Conservation (phyloP, 805 yeast species). For the Maudiozyma turicensis region DNA sequence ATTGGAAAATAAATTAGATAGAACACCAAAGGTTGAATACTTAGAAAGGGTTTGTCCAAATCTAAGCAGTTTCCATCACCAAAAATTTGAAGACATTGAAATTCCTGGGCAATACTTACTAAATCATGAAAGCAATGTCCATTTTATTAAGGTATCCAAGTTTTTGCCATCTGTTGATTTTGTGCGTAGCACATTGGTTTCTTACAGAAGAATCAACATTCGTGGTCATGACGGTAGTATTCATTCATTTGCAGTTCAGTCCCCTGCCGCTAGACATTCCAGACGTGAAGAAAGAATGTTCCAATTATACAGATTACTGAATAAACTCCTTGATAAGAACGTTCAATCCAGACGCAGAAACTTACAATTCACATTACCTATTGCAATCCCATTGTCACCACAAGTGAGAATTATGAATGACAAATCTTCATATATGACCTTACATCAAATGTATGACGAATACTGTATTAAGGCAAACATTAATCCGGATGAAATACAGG, state of each 20-base stretch:
- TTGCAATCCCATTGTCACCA: constrained; percentile 89
- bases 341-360: constrained; percentile 84
- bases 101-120: constrained; percentile 93
- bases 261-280: constrained; percentile 95
- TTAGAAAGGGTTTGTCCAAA: constrained; percentile 91
- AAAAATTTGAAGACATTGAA: constrained; percentile 94
- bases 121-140: constrained; percentile 80
- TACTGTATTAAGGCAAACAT: constrained; percentile 65
- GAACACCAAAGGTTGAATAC: constrained; percentile 69
- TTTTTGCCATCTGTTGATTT: constrained; percentile 83
- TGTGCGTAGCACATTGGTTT: constrained; percentile 81
- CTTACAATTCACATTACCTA: constrained; percentile 76
- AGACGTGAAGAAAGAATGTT: constrained; percentile 92
- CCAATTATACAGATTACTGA: constrained; percentile 84
- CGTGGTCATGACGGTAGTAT: constrained; percentile 89
- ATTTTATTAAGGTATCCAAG: constrained; percentile 86
- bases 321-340: constrained; percentile 65
- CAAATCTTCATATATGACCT: constrained; percentile 54
- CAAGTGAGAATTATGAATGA: constrained; percentile 90
- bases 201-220: constrained; percentile 79
- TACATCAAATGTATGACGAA: constrained; percentile 81
- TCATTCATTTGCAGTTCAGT: constrained; percentile 92
- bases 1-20: constrained; percentile 81
- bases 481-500: constrained; percentile 82
- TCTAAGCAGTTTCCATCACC: constrained; percentile 93